These are phyloP conservation scores for Penicillium sp. DNA, from an alignment of 2,329 filamentous ascomycete species.

Conservation along the genomic window DNA sequence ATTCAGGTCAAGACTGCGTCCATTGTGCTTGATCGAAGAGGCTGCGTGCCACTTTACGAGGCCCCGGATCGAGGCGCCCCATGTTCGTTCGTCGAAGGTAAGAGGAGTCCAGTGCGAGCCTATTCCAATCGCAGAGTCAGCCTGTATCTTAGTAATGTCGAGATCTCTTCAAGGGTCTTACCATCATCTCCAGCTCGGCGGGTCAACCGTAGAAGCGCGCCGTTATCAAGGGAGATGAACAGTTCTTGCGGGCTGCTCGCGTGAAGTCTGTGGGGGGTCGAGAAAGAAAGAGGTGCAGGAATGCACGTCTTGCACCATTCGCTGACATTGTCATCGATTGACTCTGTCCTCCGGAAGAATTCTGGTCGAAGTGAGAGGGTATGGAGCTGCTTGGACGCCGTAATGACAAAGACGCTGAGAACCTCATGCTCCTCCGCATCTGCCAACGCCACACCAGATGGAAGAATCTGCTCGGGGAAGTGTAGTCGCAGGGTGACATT, in stretches of 20 bases:
- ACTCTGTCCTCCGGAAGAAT: slow-evolving; percentile 73
- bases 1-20: slow-evolving; percentile 50
- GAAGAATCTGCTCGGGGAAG: slow-evolving; percentile 75
- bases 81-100: slow-evolving; percentile 56
- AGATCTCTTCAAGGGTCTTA: slow-evolving; percentile 32
- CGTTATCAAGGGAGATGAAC: slow-evolving; percentile 68
- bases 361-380: slow-evolving; percentile 83
- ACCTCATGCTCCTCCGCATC: slow-evolving; percentile 80
- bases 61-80: slow-evolving; percentile 56
- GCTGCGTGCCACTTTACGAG: slow-evolving; percentile 53
- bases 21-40: slow-evolving; percentile 50
- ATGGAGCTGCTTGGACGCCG: slow-evolving; percentile 78
- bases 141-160: slow-evolving; percentile 4
- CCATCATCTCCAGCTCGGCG: slow-evolving; percentile 62
- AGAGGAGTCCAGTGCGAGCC: slow-evolving; percentile 53
- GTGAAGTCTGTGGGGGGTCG: slow-evolving; percentile 79
- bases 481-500: slow-evolving; percentile 77
- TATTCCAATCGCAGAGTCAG: slow-evolving; percentile 26
- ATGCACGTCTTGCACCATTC: slow-evolving; percentile 77
- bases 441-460: slow-evolving; percentile 79
- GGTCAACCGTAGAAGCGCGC: slow-evolving; percentile 68
- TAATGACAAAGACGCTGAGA: slow-evolving; percentile 79
- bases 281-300: slow-evolving; percentile 76
- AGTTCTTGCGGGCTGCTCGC: slow-evolving; percentile 76
- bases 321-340: slow-evolving; percentile 73